Evolutionary conservation across 257 asterid species (phyloP).

Genomic region (Solanum neorickii): DNA sequence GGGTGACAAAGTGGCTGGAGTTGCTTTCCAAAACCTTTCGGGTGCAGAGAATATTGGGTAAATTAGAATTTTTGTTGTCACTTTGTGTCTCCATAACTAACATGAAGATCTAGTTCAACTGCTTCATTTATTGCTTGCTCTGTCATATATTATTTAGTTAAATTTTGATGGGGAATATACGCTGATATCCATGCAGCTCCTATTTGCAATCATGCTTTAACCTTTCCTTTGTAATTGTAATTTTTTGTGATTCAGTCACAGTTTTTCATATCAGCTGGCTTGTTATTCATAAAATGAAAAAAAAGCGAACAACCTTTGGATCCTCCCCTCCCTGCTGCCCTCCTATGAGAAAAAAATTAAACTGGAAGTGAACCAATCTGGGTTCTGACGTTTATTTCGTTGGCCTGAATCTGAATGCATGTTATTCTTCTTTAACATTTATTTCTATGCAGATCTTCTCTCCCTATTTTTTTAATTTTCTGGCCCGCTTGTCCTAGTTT

Average conservation of each 20-base stretch:
- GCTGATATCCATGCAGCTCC: background rate
- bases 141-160: background rate
- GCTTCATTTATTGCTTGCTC: background rate
- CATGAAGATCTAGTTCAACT: background rate
- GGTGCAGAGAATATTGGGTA: slow-evolving; percentile 98
- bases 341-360: background rate
- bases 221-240: background rate
- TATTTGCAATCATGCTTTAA: background rate
- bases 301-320: background rate
- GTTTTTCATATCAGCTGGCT: background rate
- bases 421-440: background rate
- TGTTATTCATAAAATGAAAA: background rate
- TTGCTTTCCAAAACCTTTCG: slow-evolving; percentile 95
- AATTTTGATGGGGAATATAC: background rate
- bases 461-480: background rate
- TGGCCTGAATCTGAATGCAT: background rate
- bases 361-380: background rate
- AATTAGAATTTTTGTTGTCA: background rate
- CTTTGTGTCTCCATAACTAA: background rate
- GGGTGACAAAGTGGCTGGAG: slow-evolving; percentile 97
- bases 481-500: background rate
- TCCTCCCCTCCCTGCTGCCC: background rate
- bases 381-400: background rate
- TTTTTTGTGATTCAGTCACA: background rate
- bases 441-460: background rate